phyloP scores from a whole-genome alignment of 2,329 filamentous ascomycete genomes.

The Colletotrichum sansevieriae region DNA sequence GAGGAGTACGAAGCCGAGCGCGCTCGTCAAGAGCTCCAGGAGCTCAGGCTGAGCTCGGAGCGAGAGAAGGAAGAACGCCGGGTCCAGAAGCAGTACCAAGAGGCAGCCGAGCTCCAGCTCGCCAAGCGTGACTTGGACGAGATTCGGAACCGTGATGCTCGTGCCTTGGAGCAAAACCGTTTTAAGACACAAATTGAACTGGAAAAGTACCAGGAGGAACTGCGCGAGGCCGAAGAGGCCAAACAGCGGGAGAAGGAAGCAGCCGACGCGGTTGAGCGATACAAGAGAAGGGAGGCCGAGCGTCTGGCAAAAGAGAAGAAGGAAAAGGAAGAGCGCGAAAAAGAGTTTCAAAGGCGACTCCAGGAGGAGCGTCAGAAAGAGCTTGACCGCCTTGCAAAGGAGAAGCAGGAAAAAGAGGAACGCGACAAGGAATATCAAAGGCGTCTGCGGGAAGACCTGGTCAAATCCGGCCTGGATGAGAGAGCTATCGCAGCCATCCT shows the following conservation, averaged over 20 bases:
- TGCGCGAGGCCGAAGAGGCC: constrained; percentile 59
- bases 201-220: constrained; percentile 61
- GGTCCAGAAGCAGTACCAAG: constrained; percentile 55
- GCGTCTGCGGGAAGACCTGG: constrained; percentile 69
- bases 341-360: constrained; percentile 67
- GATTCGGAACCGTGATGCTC: constrained; percentile 60
- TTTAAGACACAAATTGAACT: constrained; percentile 66
- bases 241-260: constrained; percentile 60
- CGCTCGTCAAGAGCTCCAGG: constrained; percentile 59
- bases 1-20: constrained; percentile 58
- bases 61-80: constrained; percentile 58
- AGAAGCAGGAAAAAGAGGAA: constrained; percentile 62
- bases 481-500: constrained; percentile 70
- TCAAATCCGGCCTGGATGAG: constrained; percentile 70
- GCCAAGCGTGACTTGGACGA: constrained; percentile 63
- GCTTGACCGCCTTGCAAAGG: constrained; percentile 60
- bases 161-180: constrained; percentile 62
- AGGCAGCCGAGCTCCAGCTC: constrained; percentile 64
- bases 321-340: constrained; percentile 63
- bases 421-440: constrained; percentile 67
- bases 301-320: constrained; percentile 61
- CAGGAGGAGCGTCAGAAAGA: constrained; percentile 64
- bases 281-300: constrained; percentile 62
- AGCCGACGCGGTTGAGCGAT: constrained; percentile 65
- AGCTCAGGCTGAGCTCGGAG: constrained; percentile 56